These are phyloP conservation scores for Euphorbia pulcherrima DNA, from an alignment of 345 rosid genomes.

Conservation along the genomic window DNA sequence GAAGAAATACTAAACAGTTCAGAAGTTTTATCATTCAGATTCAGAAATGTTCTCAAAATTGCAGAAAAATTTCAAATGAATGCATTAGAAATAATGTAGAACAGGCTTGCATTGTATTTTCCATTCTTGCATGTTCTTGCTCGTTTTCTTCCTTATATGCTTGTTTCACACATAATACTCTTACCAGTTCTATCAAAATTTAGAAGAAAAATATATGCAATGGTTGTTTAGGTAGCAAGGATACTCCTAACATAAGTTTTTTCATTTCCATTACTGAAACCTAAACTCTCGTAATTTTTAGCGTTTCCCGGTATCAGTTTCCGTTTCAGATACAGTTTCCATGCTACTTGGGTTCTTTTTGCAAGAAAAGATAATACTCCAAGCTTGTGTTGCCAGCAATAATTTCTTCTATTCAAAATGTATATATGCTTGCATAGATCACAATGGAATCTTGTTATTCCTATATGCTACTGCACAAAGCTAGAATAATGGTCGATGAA, in stretches of 20 bases:
- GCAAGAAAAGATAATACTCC: neutral
- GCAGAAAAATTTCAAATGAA: neutral
- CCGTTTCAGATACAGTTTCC: no score
- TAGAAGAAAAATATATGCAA: neutral
- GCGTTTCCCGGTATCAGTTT: no score
- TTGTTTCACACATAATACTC: neutral
- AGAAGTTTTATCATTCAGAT: neutral
- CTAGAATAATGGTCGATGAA: neutral
- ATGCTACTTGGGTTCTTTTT: no score
- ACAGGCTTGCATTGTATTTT: neutral
- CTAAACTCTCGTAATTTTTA: no score
- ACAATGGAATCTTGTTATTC: neutral
- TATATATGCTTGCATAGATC: neutral
- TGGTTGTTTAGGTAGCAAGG: no score
- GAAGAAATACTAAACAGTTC: no score
- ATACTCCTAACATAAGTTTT: no score
- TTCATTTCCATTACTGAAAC: no score
- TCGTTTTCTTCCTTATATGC: neutral
- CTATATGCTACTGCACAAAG: neutral
- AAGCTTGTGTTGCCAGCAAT: neutral
- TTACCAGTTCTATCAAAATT: neutral
- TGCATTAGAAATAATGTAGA: neutral
- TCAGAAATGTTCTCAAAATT: neutral
- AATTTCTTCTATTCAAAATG: neutral
- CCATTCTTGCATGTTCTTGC: neutral